Evolutionary conservation across 2,329 filamentous ascomycete genomes (phyloP), one percentile per base, ranked within the genome.

Genomic region (Cladophialophora psammophila): DNA sequence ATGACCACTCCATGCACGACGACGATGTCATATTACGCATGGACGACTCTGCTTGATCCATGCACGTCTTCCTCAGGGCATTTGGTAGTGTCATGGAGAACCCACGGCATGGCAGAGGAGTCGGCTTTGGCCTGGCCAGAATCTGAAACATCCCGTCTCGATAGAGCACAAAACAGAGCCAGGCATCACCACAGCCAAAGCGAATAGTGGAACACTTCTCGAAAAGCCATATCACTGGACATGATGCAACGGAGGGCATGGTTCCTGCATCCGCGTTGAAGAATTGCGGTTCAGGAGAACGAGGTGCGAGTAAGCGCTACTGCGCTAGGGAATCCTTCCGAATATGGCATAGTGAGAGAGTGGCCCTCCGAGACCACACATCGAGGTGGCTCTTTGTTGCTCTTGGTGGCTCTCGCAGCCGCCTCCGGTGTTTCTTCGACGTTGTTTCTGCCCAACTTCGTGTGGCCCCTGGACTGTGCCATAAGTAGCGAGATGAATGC

Each of bases 241-340:
- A 13, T 20, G 20, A 61, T 53, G 59, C 59, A 34, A 61, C 31
- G 45, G 12, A 35, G 42, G 18, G 34, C 32, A 48, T 38, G 59
- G 59, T 31, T 38, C 38, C 48, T 53, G 59, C 59, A 40, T 54
- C 59, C 59, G 15, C 59, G 31, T 31, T 40, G 55, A 52, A 31
- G 12, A 40, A 52, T 10, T 50, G 45, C 20, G 10, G 45, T 26
- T 3, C 45, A 26, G 45, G 45, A 50, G 20, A 26, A 50, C 45
- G 45, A 50, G 45, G 45, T 50, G 45, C 45, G 18, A 50, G 62
- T 59, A 52, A 64, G 62, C 55, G 42, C 63, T 65, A 31, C 64
- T 57, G 53, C 64, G 58, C 64, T 65, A 65, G 64, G 64, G 58
- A 15, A 38, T 65, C 53, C 15, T 58, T 62, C 64, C 64, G 18